Percentiles rank a stretch among this genome's conserved stretches.
Evolutionary conservation across 805 yeast genomes (phyloP).

Genomic region (Metschnikowia lachancei): DNA sequence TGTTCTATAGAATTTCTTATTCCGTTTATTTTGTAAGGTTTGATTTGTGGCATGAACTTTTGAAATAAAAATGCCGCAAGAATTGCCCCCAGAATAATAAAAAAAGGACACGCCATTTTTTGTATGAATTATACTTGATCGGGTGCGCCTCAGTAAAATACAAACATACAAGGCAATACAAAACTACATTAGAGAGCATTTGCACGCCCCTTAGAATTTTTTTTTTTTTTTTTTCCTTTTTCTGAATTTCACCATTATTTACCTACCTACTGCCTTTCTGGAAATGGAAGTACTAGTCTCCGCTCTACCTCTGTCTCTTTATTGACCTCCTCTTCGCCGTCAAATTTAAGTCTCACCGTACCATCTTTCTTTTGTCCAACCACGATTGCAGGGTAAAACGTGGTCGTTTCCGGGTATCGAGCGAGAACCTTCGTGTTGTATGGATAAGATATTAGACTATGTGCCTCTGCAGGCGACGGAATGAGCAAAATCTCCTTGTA

Average conservation of each 20-base stretch:
- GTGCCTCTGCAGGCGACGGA: constrained; percentile 49
- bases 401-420: constrained; percentile 94
- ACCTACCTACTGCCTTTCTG: constrained; percentile 27
- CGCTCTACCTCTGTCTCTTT: constrained; percentile 93
- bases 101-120: too few relatives aligned
- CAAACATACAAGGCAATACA: too few relatives aligned
- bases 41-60: too few relatives aligned
- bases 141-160: too few relatives aligned
- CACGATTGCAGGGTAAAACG: constrained; percentile 93
- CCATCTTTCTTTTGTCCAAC: constrained; percentile 74
- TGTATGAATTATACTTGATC: too few relatives aligned
- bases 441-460: constrained; percentile 53
- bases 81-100: too few relatives aligned
- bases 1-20: too few relatives aligned
- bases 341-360: constrained; percentile 75
- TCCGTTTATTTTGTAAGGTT: too few relatives aligned
- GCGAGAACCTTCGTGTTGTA: constrained; percentile 83
- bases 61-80: too few relatives aligned
- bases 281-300: constrained; percentile 75
- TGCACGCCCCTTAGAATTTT: too few relatives aligned
- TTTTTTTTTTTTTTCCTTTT: too few relatives aligned
- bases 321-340: constrained; percentile 95
- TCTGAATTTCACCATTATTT: background rate
- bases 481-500: constrained; percentile 77
- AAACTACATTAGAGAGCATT: too few relatives aligned